A percentile compares a stretch with the other conserved stretches of the same genome.
Conservation (phyloP, 1,284 basidiomycete species). For the Ceratobasidium sp. region DNA sequence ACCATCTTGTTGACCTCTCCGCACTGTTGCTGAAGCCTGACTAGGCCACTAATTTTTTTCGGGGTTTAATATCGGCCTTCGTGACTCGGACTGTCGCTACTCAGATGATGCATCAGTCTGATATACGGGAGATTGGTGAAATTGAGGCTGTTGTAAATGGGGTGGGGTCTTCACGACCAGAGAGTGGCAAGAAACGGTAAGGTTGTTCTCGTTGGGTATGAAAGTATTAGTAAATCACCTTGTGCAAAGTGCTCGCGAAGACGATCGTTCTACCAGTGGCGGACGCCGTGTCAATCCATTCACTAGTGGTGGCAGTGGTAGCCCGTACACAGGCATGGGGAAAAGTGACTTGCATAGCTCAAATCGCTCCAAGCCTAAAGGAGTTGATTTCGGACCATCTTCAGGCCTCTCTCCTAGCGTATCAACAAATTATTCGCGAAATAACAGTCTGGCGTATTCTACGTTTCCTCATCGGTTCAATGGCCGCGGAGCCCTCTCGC, state of each 20-base stretch:
- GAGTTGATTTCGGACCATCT: neutral
- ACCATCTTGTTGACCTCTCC: neutral
- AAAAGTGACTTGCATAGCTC: neutral
- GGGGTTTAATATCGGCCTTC: neutral
- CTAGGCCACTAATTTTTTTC: neutral
- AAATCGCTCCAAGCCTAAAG: neutral
- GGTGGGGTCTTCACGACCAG: neutral
- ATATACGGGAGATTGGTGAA: neutral
- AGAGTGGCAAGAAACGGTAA: slow-evolving; percentile 29
- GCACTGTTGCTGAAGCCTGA: neutral
- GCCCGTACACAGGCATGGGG: neutral
- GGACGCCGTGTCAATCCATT: neutral
- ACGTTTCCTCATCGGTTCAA: neutral
- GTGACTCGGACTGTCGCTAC: neutral
- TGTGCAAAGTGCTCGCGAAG: neutral
- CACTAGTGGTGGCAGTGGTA: neutral
- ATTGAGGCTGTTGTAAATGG: slow-evolving; percentile 1
- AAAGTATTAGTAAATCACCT: too few species aligned
- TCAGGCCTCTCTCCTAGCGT: neutral
- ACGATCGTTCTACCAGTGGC: neutral
- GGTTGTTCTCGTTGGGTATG: neutral
- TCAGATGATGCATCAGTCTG: neutral
- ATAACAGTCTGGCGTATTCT: neutral
- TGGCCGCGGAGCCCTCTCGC: neutral
- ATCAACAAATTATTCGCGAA: neutral